These are phyloP conservation scores for Diplodia seriata DNA, from an alignment of 2,329 filamentous ascomycete genomes.

Conservation along the genomic window DNA sequence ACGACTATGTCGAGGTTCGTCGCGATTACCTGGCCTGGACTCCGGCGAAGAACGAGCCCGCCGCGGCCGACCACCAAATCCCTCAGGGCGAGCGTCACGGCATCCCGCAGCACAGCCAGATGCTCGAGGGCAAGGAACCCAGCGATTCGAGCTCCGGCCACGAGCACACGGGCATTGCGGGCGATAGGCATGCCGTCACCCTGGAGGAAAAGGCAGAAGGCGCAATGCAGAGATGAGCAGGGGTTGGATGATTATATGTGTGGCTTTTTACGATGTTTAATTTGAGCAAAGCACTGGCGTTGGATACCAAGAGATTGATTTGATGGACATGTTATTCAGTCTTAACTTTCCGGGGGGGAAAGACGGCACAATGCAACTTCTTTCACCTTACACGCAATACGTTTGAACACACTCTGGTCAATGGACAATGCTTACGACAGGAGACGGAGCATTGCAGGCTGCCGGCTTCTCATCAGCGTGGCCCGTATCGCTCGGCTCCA, in stretches of 20 bases:
- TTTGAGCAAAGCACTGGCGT: constrained; percentile 40
- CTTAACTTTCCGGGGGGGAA: not conserved
- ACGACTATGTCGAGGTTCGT: constrained; percentile 89
- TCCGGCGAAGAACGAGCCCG: constrained; percentile 72
- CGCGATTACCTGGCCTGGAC: constrained; percentile 90
- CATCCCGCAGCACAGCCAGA: constrained; percentile 72
- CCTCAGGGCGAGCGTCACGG: constrained; percentile 73
- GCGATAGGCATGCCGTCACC: constrained; percentile 60
- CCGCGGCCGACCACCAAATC: constrained; percentile 63
- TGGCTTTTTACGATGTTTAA: constrained; percentile 12
- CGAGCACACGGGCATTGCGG: constrained; percentile 57
- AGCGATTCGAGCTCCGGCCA: constrained; percentile 51
- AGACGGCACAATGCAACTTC: not conserved
- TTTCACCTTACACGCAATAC: not conserved
- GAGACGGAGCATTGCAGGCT: too few species aligned
- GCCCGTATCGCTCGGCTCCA: too few species aligned
- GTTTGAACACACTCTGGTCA: not conserved
- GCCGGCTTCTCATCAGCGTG: too few species aligned
- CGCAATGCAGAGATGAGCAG: constrained; percentile 17
- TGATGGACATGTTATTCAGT: constrained; percentile 1
- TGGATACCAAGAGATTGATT: constrained; percentile 42
- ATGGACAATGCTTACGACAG: too few species aligned
- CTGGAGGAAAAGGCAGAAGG: constrained; percentile 50
- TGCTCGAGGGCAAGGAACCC: constrained; percentile 65
- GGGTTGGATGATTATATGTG: not conserved